Conservation (phyloP, 805 yeast species). For the Saccharomycopsis olivae region DNA sequence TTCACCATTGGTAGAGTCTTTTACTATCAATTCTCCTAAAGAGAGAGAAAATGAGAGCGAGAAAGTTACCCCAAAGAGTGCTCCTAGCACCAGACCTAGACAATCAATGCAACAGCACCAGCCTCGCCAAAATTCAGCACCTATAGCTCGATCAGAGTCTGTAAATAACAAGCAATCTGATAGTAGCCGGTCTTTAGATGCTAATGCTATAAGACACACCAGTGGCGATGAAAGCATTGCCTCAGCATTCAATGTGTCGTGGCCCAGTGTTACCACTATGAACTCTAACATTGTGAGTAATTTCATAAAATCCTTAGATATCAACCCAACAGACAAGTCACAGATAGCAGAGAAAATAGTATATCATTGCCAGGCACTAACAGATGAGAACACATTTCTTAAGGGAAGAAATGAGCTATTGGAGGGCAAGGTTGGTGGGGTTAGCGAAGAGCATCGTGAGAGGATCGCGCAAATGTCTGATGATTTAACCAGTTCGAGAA, state of each 20-base stretch:
- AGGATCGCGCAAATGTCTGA: neutral
- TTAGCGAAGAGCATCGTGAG: neutral
- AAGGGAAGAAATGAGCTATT: slow-evolving; percentile 9
- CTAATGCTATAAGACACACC: too few species aligned
- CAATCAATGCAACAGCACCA: too few species aligned
- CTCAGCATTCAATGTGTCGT: slow-evolving; percentile 1
- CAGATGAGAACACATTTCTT: slow-evolving; percentile 11
- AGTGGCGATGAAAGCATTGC: too few species aligned
- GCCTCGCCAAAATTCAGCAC: neutral
- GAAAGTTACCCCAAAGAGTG: too few species aligned
- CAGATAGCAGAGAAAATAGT: slow-evolving; percentile 9
- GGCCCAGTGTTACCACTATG: slow-evolving; percentile 3
- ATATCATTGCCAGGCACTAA: slow-evolving; percentile 7
- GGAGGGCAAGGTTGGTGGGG: slow-evolving; percentile 2
- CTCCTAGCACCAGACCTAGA: too few species aligned
- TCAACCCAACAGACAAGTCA: slow-evolving; percentile 2
- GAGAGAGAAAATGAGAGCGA: too few species aligned
- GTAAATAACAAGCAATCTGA: too few species aligned
- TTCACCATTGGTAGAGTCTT: slow-evolving; percentile 9
- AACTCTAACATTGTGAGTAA: slow-evolving; percentile 3
- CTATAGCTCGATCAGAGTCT: neutral
- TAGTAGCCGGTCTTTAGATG: too few species aligned
- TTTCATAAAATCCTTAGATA: slow-evolving; percentile 3
- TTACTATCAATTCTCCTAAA: slow-evolving; percentile 1
- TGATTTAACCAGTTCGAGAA: slow-evolving; percentile 5